Evolutionary conservation across 805 yeast genomes (phyloP).

Genomic region (Groenewaldozyma salmanticensis): DNA sequence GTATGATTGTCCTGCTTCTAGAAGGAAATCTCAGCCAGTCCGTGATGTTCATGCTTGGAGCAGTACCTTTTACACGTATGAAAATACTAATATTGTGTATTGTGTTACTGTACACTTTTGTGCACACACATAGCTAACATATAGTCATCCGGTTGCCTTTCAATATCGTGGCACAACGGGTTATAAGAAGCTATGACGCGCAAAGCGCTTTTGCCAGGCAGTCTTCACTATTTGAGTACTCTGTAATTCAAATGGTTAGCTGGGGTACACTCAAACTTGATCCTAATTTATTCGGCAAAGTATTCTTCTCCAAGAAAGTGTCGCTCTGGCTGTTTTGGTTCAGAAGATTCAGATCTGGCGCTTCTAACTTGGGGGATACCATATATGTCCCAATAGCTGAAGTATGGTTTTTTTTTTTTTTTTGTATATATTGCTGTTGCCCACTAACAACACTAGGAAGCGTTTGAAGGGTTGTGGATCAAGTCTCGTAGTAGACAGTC

Average conservation of each 20-base stretch:
- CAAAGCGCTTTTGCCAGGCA: constrained; percentile 17
- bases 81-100: background rate
- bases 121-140: background rate
- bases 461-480: constrained; percentile 26
- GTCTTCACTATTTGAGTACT: constrained; percentile 18
- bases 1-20: constrained; percentile 3
- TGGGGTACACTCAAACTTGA: constrained; percentile 20
- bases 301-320: constrained; percentile 19
- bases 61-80: constrained; percentile 14
- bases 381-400: constrained; percentile 8
- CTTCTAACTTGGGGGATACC: constrained; percentile 24
- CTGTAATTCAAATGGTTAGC: constrained; percentile 14
- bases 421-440: background rate
- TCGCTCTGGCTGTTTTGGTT: constrained; percentile 16
- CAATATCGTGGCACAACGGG: constrained; percentile 15
- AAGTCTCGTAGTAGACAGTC: constrained; percentile 24
- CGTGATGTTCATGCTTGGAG: constrained; percentile 9
- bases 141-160: constrained; percentile 19
- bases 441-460: background rate
- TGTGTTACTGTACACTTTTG: background rate
- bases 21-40: constrained; percentile 8
- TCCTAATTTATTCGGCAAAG: constrained; percentile 14
- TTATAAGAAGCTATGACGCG: constrained; percentile 19
- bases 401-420: constrained; percentile 2
- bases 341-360: constrained; percentile 24